phyloP scores from a whole-genome alignment of 192 early-diverging fungal species.

The Phlyctochytrium planicorne region DNA sequence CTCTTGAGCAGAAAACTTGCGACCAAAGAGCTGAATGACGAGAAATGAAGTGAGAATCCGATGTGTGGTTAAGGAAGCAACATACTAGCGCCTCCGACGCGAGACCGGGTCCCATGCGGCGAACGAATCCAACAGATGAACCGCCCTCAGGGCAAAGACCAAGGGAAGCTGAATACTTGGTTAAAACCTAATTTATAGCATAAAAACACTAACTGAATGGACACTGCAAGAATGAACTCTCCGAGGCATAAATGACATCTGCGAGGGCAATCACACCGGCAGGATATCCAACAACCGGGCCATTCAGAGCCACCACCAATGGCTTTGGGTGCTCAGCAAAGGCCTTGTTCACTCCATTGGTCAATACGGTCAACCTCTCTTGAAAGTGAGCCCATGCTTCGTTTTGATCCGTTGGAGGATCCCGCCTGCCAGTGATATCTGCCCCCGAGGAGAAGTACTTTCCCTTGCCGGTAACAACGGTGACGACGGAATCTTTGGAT shows the following conservation, averaged over 20 bases:
- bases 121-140: constrained; percentile 13
- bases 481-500: constrained; percentile 16
- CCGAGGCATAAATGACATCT: constrained; percentile 31
- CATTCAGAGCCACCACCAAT: constrained; percentile 29
- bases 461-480: constrained; percentile 37
- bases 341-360: constrained; percentile 4
- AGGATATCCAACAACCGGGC: constrained; percentile 31
- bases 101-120: constrained; percentile 24
- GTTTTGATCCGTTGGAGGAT: constrained; percentile 5
- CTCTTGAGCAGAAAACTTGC: constrained; percentile 25
- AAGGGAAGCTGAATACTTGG: too few species aligned
- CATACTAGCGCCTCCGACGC: too few species aligned
- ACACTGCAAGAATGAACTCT: constrained; percentile 25
- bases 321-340: constrained; percentile 27
- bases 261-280: constrained; percentile 27
- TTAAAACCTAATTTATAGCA: too few species aligned
- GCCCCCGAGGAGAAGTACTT: constrained; percentile 33
- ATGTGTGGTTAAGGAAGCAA: not conserved
- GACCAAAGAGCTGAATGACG: constrained; percentile 24
- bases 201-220: too few species aligned
- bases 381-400: constrained; percentile 19
- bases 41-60: constrained; percentile 13
- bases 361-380: constrained; percentile 16
- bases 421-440: constrained; percentile 19
- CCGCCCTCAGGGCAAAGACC: constrained; percentile 34